Conservation (phyloP, 1,139 yeast genomes). For the Zygotorulaspora mrakii region DNA sequence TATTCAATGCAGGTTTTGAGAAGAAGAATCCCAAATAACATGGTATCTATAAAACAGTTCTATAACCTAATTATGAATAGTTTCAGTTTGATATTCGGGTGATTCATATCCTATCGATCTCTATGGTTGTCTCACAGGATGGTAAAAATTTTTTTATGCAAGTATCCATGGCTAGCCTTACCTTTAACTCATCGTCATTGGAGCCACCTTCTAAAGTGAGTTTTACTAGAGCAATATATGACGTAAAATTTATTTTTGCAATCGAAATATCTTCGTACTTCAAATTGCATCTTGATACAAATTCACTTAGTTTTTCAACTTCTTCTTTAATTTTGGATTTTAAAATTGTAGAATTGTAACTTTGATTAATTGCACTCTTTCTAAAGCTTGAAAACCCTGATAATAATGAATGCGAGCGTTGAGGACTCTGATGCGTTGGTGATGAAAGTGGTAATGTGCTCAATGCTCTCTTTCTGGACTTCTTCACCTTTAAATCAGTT, state of each 20-base stretch:
- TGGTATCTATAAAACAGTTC: background rate
- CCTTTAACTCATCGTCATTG: slow-evolving; percentile 58
- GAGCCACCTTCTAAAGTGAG: slow-evolving; percentile 64
- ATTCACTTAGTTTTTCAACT: slow-evolving; percentile 47
- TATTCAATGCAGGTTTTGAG: slow-evolving; percentile 72
- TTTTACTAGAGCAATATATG: slow-evolving; percentile 54
- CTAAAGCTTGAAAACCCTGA: background rate
- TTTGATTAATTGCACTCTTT: background rate
- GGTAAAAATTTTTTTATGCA: slow-evolving; percentile 41
- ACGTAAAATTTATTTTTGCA: slow-evolving; percentile 58
- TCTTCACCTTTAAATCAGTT: background rate
- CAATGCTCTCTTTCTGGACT: slow-evolving; percentile 7
- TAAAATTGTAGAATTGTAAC: slow-evolving; percentile 40
- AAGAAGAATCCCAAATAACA: slow-evolving; percentile 57
- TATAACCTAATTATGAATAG: background rate
- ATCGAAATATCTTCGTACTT: slow-evolving; percentile 49
- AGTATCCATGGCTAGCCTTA: slow-evolving; percentile 52
- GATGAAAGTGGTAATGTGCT: slow-evolving; percentile 18
- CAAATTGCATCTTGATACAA: slow-evolving; percentile 44
- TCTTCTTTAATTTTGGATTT: slow-evolving; percentile 42
- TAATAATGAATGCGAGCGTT: background rate
- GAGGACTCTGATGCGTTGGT: slow-evolving; percentile 24
- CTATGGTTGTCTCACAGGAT: slow-evolving; percentile 56
- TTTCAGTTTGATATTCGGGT: background rate
- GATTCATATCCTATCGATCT: slow-evolving; percentile 42